Evolutionary conservation across 2,329 filamentous ascomycete species (phyloP).

Genomic region (Eutypa lata): DNA sequence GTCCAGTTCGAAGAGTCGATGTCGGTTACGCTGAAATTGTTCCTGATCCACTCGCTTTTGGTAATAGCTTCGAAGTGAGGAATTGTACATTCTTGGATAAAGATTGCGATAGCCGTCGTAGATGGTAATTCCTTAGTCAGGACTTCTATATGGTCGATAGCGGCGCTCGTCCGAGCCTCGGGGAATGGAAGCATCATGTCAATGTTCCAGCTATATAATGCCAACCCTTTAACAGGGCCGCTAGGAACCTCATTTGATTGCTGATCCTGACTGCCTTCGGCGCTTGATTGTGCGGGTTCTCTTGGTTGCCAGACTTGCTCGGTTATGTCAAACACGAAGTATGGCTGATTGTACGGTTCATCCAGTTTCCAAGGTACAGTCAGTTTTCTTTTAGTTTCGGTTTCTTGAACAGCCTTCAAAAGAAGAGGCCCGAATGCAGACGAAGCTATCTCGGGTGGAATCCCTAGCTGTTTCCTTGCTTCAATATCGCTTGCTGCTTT

Average conservation of each 20-base stretch:
- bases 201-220: constrained; percentile 34
- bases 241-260: neutral
- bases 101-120: neutral
- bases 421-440: neutral
- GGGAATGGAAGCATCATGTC: constrained; percentile 32
- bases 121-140: constrained; percentile 3
- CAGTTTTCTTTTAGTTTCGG: neutral
- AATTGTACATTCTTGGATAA: neutral
- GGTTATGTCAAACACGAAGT: neutral
- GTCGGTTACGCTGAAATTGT: neutral
- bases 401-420: neutral
- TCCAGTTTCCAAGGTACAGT: neutral
- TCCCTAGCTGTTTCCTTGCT: neutral
- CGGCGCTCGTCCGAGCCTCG: constrained; percentile 29
- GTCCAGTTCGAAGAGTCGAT: neutral
- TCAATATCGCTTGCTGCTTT: neutral
- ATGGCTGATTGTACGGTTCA: neutral
- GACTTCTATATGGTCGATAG: constrained; percentile 25
- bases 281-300: neutral
- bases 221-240: constrained; percentile 6
- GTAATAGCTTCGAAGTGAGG: neutral
- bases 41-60: neutral
- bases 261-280: neutral
- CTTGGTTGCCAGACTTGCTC: neutral
- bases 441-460: neutral